phyloP scores from a whole-genome alignment of 352 stramenopile genomes.

The Pythium periplocum region DNA sequence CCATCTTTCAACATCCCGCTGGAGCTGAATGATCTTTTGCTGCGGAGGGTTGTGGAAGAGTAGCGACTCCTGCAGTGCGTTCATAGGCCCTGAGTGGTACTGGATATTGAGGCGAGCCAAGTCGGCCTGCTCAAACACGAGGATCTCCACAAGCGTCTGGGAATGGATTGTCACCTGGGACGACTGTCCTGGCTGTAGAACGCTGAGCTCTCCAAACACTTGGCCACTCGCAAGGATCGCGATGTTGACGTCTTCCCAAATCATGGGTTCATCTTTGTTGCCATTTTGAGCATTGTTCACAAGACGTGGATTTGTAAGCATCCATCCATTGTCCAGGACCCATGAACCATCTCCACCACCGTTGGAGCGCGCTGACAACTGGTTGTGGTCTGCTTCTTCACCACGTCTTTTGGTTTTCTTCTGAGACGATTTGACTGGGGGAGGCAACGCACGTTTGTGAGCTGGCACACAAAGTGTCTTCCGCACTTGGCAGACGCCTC shows the following conservation, averaged over 20 bases:
- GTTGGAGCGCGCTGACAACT: constrained; percentile 24
- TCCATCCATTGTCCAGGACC: constrained; percentile 78
- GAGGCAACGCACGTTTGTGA: no score
- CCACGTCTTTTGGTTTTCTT: neutral
- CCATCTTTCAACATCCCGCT: constrained; percentile 42
- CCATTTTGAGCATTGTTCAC: constrained; percentile 36
- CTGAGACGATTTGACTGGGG: neutral
- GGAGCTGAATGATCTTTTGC: constrained; percentile 66
- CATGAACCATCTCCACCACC: constrained; percentile 46
- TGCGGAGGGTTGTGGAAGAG: constrained; percentile 76
- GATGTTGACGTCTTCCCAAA: constrained; percentile 43
- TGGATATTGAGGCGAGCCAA: constrained; percentile 53
- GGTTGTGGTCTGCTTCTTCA: constrained; percentile 9
- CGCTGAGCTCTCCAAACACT: constrained; percentile 67
- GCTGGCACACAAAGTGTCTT: constrained; percentile 41
- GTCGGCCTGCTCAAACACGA: constrained; percentile 49
- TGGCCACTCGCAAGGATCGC: constrained; percentile 61
- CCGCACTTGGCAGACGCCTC: constrained; percentile 61
- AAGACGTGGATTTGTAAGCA: constrained; percentile 71
- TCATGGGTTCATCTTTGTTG: constrained; percentile 11
- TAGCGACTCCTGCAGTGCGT: constrained; percentile 67
- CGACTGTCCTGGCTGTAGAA: constrained; percentile 56
- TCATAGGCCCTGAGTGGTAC: constrained; percentile 72
- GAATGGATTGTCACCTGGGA: constrained; percentile 57
- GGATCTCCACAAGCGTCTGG: constrained; percentile 58